These are phyloP conservation scores for Dichotomopilus funicola DNA, from an alignment of 2,329 filamentous ascomycete species.

Conservation along the genomic window DNA sequence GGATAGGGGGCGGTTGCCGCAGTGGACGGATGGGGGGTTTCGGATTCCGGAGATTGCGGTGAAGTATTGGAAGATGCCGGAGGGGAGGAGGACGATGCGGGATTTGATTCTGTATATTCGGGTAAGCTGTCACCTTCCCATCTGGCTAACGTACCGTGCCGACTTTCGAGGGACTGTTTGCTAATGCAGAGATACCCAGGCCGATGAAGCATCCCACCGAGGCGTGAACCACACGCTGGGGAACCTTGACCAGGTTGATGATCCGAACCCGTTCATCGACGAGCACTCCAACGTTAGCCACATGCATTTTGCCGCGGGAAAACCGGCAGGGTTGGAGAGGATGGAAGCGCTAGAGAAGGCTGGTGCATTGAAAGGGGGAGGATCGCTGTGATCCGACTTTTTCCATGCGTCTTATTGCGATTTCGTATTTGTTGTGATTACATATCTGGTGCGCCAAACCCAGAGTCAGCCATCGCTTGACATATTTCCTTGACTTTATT, in stretches of 20 bases:
- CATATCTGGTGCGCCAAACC: no score
- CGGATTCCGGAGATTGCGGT: conserved; percentile 82
- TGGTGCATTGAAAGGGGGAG: neutral
- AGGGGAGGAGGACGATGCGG: conserved; percentile 72
- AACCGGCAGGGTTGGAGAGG: conserved; percentile 15
- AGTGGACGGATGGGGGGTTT: conserved; percentile 66
- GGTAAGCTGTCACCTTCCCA: neutral
- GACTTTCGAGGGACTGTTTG: no score
- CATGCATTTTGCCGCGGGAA: conserved; percentile 14
- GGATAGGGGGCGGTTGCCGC: conserved; percentile 73
- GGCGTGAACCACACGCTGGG: conserved; percentile 94
- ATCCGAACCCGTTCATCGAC: conserved; percentile 89
- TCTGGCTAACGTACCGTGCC: no score
- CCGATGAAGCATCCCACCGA: conserved; percentile 70
- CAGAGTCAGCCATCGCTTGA: no score
- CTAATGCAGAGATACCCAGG: conserved; percentile 88
- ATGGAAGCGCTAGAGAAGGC: conserved; percentile 12
- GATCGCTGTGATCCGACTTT: no score
- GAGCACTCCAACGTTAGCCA: conserved; percentile 28
- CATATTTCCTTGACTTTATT: no score
- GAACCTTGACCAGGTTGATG: conserved; percentile 76
- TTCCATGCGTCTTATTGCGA: no score
- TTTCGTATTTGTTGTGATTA: no score
- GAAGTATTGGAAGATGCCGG: conserved; percentile 90
- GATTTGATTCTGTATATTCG: conserved; percentile 84